Evolutionary conservation across 2,329 filamentous ascomycete species (phyloP).

Genomic region (Beauveria pseudobassiana): DNA sequence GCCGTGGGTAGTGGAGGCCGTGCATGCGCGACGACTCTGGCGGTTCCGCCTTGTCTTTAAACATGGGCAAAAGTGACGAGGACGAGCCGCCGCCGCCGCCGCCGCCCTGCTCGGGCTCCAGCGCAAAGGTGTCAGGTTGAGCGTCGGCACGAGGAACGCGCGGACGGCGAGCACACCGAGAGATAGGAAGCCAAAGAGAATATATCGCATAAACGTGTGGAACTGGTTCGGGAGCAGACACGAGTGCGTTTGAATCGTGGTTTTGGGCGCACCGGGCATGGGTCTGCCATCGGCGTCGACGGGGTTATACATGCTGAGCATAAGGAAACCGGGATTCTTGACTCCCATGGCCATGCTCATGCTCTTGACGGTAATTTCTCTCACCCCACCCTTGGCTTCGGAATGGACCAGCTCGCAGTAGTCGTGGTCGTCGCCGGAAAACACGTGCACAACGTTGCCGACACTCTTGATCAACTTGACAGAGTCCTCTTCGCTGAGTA

Average conservation of each 20-base stretch:
- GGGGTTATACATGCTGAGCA: slow-evolving; percentile 89
- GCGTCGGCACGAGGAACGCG: slow-evolving; percentile 48
- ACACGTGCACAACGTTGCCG: slow-evolving; percentile 76
- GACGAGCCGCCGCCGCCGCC: no score
- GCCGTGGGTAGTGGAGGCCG: slow-evolving; percentile 23
- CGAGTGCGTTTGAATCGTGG: slow-evolving; percentile 78
- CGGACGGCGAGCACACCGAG: slow-evolving; percentile 43
- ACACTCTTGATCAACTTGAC: slow-evolving; percentile 67
- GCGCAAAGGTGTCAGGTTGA: slow-evolving; percentile 46
- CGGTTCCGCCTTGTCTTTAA: slow-evolving; percentile 47
- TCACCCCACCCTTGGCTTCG: slow-evolving; percentile 54
- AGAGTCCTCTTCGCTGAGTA: slow-evolving; percentile 71
- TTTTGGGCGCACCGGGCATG: slow-evolving; percentile 32
- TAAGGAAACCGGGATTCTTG: slow-evolving; percentile 74
- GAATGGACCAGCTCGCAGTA: slow-evolving; percentile 88
- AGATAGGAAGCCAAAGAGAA: slow-evolving; percentile 49
- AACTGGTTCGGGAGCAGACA: slow-evolving; percentile 88
- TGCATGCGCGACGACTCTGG: slow-evolving; percentile 18
- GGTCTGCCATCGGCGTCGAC: slow-evolving; percentile 54
- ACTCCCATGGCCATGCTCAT: slow-evolving; percentile 97
- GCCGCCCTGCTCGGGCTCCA: slow-evolving; percentile 31
- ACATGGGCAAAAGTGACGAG: slow-evolving; percentile 34
- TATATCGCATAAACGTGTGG: slow-evolving; percentile 74
- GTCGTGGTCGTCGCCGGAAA: slow-evolving; percentile 96
- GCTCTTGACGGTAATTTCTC: slow-evolving; percentile 92